Conservation (phyloP, 2,329 filamentous ascomycete genomes). For the Epichloe coenophiala region DNA sequence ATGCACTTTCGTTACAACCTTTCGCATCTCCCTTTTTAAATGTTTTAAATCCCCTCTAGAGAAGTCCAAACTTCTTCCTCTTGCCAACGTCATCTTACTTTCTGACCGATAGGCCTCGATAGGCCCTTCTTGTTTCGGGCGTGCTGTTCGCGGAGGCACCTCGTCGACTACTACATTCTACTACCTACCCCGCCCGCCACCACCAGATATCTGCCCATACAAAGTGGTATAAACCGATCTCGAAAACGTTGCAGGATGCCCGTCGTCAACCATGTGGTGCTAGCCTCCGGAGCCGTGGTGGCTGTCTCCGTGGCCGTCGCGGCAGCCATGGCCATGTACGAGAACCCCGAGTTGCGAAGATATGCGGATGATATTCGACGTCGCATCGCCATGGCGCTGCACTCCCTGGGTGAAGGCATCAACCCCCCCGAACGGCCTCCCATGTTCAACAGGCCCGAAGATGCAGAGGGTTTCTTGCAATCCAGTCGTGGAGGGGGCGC, state of each 20-base stretch:
- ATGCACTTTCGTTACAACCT: conserved; percentile 1
- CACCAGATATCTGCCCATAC: neutral
- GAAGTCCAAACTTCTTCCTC: neutral
- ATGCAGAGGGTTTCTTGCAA: conserved; percentile 48
- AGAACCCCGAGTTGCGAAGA: conserved; percentile 49
- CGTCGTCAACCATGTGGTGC: conserved; percentile 37
- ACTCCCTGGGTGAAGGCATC: conserved; percentile 45
- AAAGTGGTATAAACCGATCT: neutral
- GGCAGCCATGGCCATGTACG: conserved; percentile 47
- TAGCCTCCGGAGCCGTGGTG: conserved; percentile 44
- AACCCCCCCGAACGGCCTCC: conserved; percentile 36
- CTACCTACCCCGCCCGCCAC: neutral
- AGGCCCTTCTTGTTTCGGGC: neutral
- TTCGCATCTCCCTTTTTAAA: neutral
- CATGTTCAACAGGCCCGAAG: conserved; percentile 51
- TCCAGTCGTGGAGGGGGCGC: conserved; percentile 30
- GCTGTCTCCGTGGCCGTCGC: conserved; percentile 44
- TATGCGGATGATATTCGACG: conserved; percentile 48
- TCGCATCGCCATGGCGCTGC: conserved; percentile 45
- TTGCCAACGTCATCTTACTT: neutral
- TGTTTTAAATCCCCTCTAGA: neutral
- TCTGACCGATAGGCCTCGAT: neutral
- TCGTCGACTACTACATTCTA: too few species aligned
- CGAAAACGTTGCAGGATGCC: conserved; percentile 28
- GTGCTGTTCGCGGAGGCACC: neutral